Conservation (phyloP, 352 stramenopile species). For the Thalassiosira hispida region DNA sequence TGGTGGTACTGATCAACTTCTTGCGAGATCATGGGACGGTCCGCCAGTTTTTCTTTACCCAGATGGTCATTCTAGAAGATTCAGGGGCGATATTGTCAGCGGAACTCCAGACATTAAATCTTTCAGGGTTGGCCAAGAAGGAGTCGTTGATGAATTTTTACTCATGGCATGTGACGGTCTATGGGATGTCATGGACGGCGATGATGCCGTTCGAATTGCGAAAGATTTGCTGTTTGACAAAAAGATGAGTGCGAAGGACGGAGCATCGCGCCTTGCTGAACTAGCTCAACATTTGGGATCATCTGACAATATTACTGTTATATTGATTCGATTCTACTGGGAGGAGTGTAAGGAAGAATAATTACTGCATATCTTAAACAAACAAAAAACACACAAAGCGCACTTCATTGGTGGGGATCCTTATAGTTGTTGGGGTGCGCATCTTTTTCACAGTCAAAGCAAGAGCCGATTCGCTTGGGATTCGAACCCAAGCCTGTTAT, state of each 20-base stretch:
- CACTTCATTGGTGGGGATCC: background rate
- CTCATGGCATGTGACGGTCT: slow-evolving; percentile 77
- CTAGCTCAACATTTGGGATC: slow-evolving; percentile 81
- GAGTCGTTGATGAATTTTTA: slow-evolving; percentile 64
- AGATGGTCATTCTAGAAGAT: slow-evolving; percentile 62
- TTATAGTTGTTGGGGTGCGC: too few relatives aligned
- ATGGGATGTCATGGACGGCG: slow-evolving; percentile 79
- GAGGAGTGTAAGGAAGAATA: slow-evolving; percentile 26
- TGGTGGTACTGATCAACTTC: background rate
- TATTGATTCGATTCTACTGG: slow-evolving; percentile 72
- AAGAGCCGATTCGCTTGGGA: too few relatives aligned
- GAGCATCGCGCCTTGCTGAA: slow-evolving; percentile 72
- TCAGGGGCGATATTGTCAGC: slow-evolving; percentile 78
- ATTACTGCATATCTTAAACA: slow-evolving; percentile 8
- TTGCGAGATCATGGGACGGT: slow-evolving; percentile 58
- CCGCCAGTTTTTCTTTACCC: slow-evolving; percentile 69
- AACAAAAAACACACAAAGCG: background rate
- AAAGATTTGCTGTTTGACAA: slow-evolving; percentile 75
- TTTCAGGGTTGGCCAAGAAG: slow-evolving; percentile 56
- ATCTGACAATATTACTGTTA: slow-evolving; percentile 83
- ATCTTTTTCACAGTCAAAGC: too few relatives aligned
- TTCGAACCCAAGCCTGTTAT: too few relatives aligned
- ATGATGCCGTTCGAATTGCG: slow-evolving; percentile 69
- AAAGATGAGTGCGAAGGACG: slow-evolving; percentile 66
- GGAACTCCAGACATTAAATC: slow-evolving; percentile 64